Base-by-base conservation (phyloP, 2,329 filamentous ascomycete genomes). In the Botrytis galanthina region DNA sequence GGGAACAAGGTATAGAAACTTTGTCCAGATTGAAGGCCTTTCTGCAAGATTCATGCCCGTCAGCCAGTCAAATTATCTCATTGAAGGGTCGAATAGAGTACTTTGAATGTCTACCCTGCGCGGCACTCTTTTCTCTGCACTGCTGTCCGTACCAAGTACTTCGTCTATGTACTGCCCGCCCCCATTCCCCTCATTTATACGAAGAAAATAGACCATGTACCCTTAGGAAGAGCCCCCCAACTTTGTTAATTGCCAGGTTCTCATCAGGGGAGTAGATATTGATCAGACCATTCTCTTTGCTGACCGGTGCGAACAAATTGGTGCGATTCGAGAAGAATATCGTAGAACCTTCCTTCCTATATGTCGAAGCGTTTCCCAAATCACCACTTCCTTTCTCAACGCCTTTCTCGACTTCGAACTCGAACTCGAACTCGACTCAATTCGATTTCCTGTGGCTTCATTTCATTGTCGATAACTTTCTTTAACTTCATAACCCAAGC, bases 391-490 rank as follows among this genome's bases (percentile, higher is more conserved):
- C 26, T 69, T 62, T 70, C 42, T 46, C 54, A 62, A 62, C 57
- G 60, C 35, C 60, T 42, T 39, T 51, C 35, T 64, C 57, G 35
- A 68, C 37, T 35, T 68, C 26, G 44, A 32, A 22, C 64, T 57
- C 46, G 46, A 51, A 29, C 37, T 35, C 32, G 59, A 37, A 61
- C n/a, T n/a, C 63, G 20, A 37, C 39, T 32, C 42, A 54, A n/a
- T 54, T 22, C 46, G 37, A 44, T n/a, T n/a, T 42, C 46, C 29
- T 57, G 60, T 35, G 60, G 46, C 61, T 67, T 39, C 61, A 26
- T 64, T 26, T 54, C 64, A n/a, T 66, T 29, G 60, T 67, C 46
- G 70, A 67, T 39, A 44, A 66, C 70, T 67, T 69, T 69, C 71
- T 48, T 69, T 69, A 42, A 69, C 20, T 72, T 51, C 62, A 37